Conservation (phyloP, 805 yeast species). For the Sungouiella thailandica region DNA sequence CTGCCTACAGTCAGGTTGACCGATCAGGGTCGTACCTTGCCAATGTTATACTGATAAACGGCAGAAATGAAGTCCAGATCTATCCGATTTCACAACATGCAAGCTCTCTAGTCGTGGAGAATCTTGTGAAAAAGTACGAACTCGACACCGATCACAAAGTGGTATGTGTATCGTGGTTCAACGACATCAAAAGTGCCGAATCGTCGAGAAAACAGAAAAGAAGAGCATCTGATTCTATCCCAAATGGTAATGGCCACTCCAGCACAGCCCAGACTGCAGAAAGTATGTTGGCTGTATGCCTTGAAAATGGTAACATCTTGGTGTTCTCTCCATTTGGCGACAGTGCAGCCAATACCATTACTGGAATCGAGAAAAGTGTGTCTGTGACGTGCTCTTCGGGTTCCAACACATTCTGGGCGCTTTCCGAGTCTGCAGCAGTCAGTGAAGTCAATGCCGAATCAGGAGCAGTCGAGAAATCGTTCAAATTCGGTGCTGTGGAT, state of each 20-base stretch:
- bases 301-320: slow-evolving; percentile 35
- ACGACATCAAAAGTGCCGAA: slow-evolving; percentile 5
- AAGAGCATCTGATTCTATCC: slow-evolving; percentile 5
- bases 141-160: slow-evolving; percentile 37
- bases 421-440: slow-evolving; percentile 11
- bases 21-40: slow-evolving; percentile 29
- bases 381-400: slow-evolving; percentile 13
- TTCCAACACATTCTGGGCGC: slow-evolving; percentile 20
- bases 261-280: background rate
- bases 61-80: slow-evolving; percentile 44
- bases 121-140: slow-evolving; percentile 22
- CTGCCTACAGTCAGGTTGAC: slow-evolving; percentile 21
- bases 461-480: slow-evolving; percentile 19
- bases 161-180: slow-evolving; percentile 33
- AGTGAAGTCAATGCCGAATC: slow-evolving; percentile 23
- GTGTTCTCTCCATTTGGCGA: slow-evolving; percentile 42
- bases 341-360: slow-evolving; percentile 29
- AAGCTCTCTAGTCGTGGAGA: slow-evolving; percentile 1
- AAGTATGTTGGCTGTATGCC: slow-evolving; percentile 26
- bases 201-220: slow-evolving; percentile 19
- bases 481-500: slow-evolving; percentile 17
- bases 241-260: slow-evolving; percentile 2
- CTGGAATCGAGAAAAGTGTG: slow-evolving; percentile 18
- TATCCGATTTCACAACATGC: slow-evolving; percentile 19
- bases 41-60: slow-evolving; percentile 37